A percentile compares a stretch with the other conserved stretches of the same genome.
Evolutionary conservation across 768 basidiomycete genomes (phyloP).

Genomic region (Rhodotorula taiwanensis): DNA sequence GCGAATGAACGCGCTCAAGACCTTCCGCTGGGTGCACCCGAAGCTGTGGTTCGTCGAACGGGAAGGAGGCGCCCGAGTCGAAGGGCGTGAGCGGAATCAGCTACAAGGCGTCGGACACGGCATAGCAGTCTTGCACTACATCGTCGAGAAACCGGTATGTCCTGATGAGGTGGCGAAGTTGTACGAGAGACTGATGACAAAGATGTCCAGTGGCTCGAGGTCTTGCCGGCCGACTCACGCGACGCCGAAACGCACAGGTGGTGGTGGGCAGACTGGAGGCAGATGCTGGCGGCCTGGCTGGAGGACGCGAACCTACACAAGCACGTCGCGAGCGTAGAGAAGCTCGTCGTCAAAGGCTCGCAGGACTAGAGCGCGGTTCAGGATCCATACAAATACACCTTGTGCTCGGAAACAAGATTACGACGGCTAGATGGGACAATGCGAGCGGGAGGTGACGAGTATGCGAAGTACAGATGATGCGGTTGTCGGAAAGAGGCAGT

Average conservation of each 20-base stretch:
- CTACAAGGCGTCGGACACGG: background rate
- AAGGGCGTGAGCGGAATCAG: slow-evolving; percentile 42
- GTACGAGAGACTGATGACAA: too few relatives aligned
- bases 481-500: too few relatives aligned
- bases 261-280: slow-evolving; percentile 11
- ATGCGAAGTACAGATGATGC: too few relatives aligned
- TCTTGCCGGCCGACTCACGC: background rate
- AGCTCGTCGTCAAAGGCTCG: too few relatives aligned
- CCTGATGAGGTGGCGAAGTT: too few relatives aligned
- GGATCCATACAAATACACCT: too few relatives aligned
- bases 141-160: slow-evolving; percentile 14
- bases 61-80: slow-evolving; percentile 55
- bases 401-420: too few relatives aligned
- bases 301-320: background rate
- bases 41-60: slow-evolving; percentile 68
- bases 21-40: slow-evolving; percentile 61
- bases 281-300: background rate
- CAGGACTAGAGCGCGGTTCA: too few relatives aligned
- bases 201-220: slow-evolving; percentile 2
- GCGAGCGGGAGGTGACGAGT: too few relatives aligned
- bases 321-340: background rate
- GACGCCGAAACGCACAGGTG: slow-evolving; percentile 10
- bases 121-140: slow-evolving; percentile 10
- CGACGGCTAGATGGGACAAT: too few relatives aligned
- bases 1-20: slow-evolving; percentile 87